phyloP scores from a whole-genome alignment of 2,329 filamentous ascomycete genomes.

The Colletotrichum lindemuthianum region DNA sequence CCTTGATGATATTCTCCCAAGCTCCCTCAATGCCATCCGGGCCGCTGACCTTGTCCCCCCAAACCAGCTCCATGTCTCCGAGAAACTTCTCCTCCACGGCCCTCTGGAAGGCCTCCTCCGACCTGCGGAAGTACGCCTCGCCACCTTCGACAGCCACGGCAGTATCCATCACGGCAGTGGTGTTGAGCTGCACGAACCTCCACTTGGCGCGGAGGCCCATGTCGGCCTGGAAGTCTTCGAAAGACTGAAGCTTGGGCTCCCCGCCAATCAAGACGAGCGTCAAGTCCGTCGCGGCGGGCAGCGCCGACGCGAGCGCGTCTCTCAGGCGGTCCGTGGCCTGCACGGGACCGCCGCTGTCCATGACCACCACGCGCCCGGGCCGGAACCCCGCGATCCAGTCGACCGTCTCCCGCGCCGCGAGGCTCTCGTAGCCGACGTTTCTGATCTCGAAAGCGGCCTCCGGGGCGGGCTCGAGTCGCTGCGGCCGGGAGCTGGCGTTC shows the following conservation, averaged over 20 bases:
- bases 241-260: slow-evolving; percentile 5
- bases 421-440: slow-evolving; percentile 27
- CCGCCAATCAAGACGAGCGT: slow-evolving; percentile 15
- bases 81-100: slow-evolving; percentile 11
- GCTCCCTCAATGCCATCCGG: slow-evolving; percentile 18
- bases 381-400: slow-evolving; percentile 33
- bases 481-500: slow-evolving; percentile 41
- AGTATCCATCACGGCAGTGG: slow-evolving; percentile 29
- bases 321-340: slow-evolving; percentile 13
- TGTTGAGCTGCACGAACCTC: slow-evolving; percentile 28
- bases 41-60: slow-evolving; percentile 27
- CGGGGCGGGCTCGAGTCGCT: not conserved
- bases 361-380: slow-evolving; percentile 36
- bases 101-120: slow-evolving; percentile 19
- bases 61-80: slow-evolving; percentile 14
- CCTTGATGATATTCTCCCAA: slow-evolving; percentile 21
- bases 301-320: slow-evolving; percentile 4
- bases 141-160: slow-evolving; percentile 16
- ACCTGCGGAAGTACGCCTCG: not conserved
- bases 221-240: not conserved
- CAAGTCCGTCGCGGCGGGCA: not conserved
- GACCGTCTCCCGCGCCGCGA: slow-evolving; percentile 5
- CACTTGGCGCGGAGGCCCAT: slow-evolving; percentile 10
- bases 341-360: slow-evolving; percentile 38
- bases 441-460: slow-evolving; percentile 20